phyloP scores from a whole-genome alignment of 2,329 filamentous ascomycete genomes.

The Penicillium hesseltinei region DNA sequence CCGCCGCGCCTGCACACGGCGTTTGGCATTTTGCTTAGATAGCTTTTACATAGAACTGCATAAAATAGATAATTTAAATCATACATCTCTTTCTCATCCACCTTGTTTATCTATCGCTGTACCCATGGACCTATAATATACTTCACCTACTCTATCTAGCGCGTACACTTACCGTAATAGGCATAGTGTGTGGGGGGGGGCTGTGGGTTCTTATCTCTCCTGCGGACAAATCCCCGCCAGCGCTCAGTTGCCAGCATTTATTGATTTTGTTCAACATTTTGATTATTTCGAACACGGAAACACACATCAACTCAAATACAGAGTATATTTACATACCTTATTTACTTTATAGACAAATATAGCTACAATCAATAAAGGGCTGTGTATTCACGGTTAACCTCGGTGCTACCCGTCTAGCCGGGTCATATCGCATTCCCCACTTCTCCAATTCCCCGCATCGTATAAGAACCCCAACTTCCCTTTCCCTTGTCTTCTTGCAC shows the following conservation, averaged over 20 bases:
- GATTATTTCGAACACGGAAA: too few relatives aligned
- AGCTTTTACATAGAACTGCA: background rate
- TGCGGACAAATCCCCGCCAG: background rate
- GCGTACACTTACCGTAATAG: constrained; percentile 1
- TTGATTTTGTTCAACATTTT: background rate
- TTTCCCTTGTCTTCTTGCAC: constrained; percentile 5
- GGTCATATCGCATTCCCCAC: constrained; percentile 20
- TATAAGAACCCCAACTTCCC: constrained; percentile 14
- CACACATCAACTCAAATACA: background rate
- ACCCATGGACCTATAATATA: background rate
- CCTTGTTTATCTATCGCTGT: background rate
- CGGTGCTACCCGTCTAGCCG: background rate
- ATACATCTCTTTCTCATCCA: background rate
- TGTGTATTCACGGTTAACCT: constrained; percentile 2
- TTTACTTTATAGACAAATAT: background rate
- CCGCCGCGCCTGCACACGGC: constrained; percentile 2
- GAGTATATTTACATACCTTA: background rate
- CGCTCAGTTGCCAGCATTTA: background rate
- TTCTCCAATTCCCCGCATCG: constrained; percentile 16
- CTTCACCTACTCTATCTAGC: background rate
- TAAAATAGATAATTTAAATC: background rate
- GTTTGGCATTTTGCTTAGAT: background rate
- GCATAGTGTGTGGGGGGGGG: background rate
- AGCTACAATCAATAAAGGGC: background rate
- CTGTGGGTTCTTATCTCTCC: background rate